phyloP scores from a whole-genome alignment of 2,329 filamentous ascomycete genomes.

The Fusarium foetens region DNA sequence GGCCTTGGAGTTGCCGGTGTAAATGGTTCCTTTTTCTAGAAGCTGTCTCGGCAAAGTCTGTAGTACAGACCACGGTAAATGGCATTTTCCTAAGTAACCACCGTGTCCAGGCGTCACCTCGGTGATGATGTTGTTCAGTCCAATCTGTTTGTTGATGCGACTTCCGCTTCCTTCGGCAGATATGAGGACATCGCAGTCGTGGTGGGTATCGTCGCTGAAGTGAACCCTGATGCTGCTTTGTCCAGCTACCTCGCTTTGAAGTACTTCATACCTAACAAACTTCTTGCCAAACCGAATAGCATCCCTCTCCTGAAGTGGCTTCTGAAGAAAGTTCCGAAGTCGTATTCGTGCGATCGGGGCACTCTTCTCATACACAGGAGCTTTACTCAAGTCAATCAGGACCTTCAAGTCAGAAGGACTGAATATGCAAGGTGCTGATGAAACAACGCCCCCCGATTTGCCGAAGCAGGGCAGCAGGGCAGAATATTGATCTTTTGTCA shows the following conservation, averaged over 20 bases:
- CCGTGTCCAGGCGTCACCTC: background rate
- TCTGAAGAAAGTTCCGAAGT: background rate
- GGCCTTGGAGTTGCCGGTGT: background rate
- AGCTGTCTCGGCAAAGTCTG: background rate
- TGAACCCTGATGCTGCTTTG: background rate
- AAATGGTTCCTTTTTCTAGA: background rate
- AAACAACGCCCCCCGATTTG: background rate
- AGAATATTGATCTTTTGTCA: background rate
- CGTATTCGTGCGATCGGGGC: background rate
- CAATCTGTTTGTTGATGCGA: background rate
- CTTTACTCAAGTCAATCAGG: background rate
- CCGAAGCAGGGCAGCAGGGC: accelerated
- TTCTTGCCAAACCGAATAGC: background rate
- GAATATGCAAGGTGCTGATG: background rate
- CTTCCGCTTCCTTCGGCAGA: background rate
- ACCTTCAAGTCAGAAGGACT: background rate
- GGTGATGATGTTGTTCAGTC: background rate
- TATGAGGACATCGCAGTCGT: background rate
- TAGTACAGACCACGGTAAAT: background rate
- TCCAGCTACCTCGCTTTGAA: accelerated
- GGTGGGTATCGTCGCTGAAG: background rate
- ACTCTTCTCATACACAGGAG: background rate
- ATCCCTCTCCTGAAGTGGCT: accelerated
- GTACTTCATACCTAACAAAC: background rate
- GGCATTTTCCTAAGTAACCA: background rate